Conservation (phyloP, 306 rosid species). For the Lathyrus sativus region DNA sequence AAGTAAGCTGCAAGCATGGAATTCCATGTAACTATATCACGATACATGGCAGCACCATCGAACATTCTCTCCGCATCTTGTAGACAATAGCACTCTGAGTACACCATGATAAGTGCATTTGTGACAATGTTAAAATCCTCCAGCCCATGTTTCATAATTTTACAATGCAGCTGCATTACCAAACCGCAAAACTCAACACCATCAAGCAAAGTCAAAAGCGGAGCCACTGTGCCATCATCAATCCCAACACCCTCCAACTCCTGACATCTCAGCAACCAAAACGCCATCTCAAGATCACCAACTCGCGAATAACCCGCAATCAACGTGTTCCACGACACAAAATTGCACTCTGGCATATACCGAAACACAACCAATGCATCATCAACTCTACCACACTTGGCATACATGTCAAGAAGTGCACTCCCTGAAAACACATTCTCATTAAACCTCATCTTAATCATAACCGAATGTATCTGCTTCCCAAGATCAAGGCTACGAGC, state of each 20-base stretch:
- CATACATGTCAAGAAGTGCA: conserved; percentile 86
- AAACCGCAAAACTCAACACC: conserved; percentile 46
- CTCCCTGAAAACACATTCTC: conserved; percentile 62
- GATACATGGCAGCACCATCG: conserved; percentile 38
- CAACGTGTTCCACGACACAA: conserved; percentile 76
- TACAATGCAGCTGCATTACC: conserved; percentile 65
- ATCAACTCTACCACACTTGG: conserved; percentile 72
- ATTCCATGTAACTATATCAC: conserved; percentile 82
- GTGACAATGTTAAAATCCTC: conserved; percentile 50
- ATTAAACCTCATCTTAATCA: conserved; percentile 56
- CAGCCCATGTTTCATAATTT: conserved; percentile 63
- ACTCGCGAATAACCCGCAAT: conserved; percentile 65
- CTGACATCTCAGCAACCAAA: conserved; percentile 56
- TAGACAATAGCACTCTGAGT: conserved; percentile 67
- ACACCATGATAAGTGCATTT: conserved; percentile 71
- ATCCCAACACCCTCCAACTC: conserved; percentile 57
- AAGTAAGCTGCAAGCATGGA: conserved; percentile 76
- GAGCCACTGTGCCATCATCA: conserved; percentile 78
- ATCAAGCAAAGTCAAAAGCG: conserved; percentile 71
- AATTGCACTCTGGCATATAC: conserved; percentile 52
- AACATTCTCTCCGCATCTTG: conserved; percentile 71
- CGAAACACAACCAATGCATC: conserved; percentile 56
- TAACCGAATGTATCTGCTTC: conserved; percentile 61
- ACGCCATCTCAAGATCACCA: conserved; percentile 49
- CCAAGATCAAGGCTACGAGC: conserved; percentile 47